Evolutionary conservation across 306 rosid genomes (phyloP).

Genomic region (Vigna nakashimae): DNA sequence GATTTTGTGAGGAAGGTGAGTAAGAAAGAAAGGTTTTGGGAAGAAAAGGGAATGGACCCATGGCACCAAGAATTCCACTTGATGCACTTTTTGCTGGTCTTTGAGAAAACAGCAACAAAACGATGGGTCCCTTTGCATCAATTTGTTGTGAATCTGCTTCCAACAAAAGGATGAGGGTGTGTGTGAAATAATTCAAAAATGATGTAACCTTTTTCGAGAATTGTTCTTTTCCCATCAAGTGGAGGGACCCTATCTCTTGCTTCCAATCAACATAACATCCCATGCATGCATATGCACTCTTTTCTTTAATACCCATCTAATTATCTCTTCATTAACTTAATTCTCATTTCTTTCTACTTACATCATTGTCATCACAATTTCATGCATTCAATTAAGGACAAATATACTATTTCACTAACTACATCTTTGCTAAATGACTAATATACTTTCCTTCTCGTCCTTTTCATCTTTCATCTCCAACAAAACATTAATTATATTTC

Average conservation of each 20-base stretch:
- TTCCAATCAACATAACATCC: constrained; percentile 64
- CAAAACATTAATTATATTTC: too few relatives aligned
- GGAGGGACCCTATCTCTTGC: constrained; percentile 42
- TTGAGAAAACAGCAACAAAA: constrained; percentile 59
- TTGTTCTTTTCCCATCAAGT: constrained; percentile 48
- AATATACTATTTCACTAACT: background rate
- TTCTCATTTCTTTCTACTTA: constrained; percentile 42
- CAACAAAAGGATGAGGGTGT: constrained; percentile 50
- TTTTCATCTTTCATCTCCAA: too few relatives aligned
- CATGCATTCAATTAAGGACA: constrained; percentile 1
- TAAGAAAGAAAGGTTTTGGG: constrained; percentile 48
- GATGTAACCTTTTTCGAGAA: constrained; percentile 48
- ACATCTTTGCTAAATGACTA: background rate
- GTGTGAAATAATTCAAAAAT: constrained; percentile 53
- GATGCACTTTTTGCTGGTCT: constrained; percentile 81
- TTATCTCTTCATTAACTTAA: constrained; percentile 53
- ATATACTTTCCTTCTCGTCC: background rate
- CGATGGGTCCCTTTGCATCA: constrained; percentile 67
- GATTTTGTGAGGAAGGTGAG: constrained; percentile 47
- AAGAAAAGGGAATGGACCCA: constrained; percentile 54
- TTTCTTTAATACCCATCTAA: constrained; percentile 58
- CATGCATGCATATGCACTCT: constrained; percentile 57
- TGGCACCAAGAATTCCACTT: constrained; percentile 69
- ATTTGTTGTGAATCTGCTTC: constrained; percentile 42
- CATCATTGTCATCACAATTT: background rate